Conservation (phyloP, 306 rosid genomes). For the Sphenostylis stenocarpa region DNA sequence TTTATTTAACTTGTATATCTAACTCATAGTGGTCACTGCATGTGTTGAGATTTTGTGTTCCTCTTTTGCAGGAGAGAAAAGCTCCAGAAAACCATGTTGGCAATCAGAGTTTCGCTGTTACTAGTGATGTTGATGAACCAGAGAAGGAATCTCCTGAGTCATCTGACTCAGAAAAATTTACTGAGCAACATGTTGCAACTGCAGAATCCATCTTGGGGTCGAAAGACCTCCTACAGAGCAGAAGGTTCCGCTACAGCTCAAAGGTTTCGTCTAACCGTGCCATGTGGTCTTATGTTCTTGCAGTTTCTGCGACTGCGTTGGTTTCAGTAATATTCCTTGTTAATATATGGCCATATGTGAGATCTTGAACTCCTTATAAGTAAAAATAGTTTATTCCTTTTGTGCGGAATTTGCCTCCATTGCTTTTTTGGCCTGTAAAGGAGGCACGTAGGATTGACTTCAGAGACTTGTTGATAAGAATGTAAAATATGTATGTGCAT, state of each 20-base stretch:
- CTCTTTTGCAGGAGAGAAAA: slow-evolving; percentile 49
- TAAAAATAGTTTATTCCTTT: slow-evolving; percentile 32
- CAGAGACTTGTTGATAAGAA: slow-evolving; percentile 29
- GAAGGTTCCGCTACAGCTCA: slow-evolving; percentile 21
- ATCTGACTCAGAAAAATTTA: neutral
- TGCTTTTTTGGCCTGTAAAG: slow-evolving; percentile 27
- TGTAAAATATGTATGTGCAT: slow-evolving; percentile 10
- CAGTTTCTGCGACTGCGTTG: slow-evolving; percentile 39
- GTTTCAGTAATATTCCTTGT: slow-evolving; percentile 44
- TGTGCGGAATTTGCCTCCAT: slow-evolving; percentile 28
- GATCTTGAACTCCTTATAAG: slow-evolving; percentile 34
- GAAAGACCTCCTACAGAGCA: slow-evolving; percentile 29
- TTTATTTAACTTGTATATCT: neutral
- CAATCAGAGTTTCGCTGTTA: neutral
- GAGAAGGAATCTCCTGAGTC: slow-evolving; percentile 20
- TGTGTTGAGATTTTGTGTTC: slow-evolving; percentile 30
- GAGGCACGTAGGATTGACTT: slow-evolving; percentile 36
- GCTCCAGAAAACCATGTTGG: slow-evolving; percentile 37
- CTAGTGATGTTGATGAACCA: slow-evolving; percentile 23
- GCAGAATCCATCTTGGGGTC: neutral
- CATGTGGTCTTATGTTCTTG: slow-evolving; percentile 44
- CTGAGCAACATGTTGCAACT: slow-evolving; percentile 18
- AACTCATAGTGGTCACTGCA: slow-evolving; percentile 13
- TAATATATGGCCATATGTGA: slow-evolving; percentile 51
- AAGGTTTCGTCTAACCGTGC: slow-evolving; percentile 31